Base-by-base conservation (phyloP, 2,329 filamentous ascomycete genomes). In the Trematosphaeria pertusa region DNA sequence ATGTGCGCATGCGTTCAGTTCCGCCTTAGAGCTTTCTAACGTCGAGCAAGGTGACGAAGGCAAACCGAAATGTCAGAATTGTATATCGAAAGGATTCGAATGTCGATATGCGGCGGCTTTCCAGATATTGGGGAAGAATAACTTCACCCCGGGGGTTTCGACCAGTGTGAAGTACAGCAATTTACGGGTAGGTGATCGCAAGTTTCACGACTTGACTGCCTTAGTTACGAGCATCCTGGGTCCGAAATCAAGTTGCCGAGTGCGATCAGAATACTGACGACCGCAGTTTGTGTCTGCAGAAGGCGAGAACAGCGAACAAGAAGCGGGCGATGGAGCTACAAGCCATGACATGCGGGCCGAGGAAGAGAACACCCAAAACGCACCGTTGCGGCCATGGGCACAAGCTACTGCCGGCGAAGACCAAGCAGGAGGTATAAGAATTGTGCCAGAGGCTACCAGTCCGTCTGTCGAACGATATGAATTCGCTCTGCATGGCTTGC, bases 11-110 rank as follows among this genome's bases (percentile, higher is more conserved):
- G 17, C n/a, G 26, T 20, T 4, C 4, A 3, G 19, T 17, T 36
- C 37, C 39, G 30, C 14, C 21, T 20, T 21, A 22, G 11, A 20
- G 8, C 11, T 12, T 45, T 12, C 18, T 33, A 42, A 21, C 19
- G 26, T 8, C n/a, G 3, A n/a, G 18, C 22, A 45, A 81, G 78
- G 80, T 48, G 79, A 81, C 47, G 79, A 81, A 62, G 64, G 64
- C 11, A 81, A 78, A 52, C 80, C 79, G 3, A 61, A 62, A 2
- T 82, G 80, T 33, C 73, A 72, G 33, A 76, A 78, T 51, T 82
- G 80, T 47, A 59, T 73, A 12, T 67, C 71, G 1, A 75, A 78
- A 24, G 72, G 73, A 7, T 74, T 79, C 21, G 70, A 77, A 32
- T 82, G 79, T 59, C 71, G 73, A 26, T 81, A 81, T 54, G 76